These are phyloP conservation scores for Citrus reticulata DNA, from an alignment of 345 rosid genomes.

Conservation along the genomic window DNA sequence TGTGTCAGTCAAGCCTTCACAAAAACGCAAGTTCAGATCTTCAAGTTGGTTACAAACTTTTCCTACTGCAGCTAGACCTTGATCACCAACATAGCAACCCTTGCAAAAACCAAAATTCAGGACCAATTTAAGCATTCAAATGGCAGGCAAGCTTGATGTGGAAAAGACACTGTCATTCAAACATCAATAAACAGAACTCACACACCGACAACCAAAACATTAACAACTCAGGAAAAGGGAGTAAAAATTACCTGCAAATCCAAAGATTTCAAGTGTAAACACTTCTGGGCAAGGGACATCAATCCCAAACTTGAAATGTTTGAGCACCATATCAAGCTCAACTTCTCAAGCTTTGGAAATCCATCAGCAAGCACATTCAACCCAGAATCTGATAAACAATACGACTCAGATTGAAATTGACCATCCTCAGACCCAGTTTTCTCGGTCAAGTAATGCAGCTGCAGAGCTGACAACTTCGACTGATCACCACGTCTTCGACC, in stretches of 20 bases:
- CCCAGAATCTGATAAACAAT: conserved; percentile 67
- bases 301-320: conserved; percentile 66
- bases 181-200: conserved; percentile 1
- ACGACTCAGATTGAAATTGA: conserved; percentile 29
- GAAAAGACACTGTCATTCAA: background rate
- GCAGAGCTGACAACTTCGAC: conserved; percentile 24
- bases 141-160: background rate
- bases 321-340: conserved; percentile 90
- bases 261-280: conserved; percentile 58
- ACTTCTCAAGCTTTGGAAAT: conserved; percentile 61
- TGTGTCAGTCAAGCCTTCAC: conserved; percentile 78
- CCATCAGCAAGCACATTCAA: conserved; percentile 60
- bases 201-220: background rate
- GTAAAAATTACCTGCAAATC: conserved; percentile 64
- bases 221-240: background rate
- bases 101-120: conserved; percentile 12
- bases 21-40: conserved; percentile 77
- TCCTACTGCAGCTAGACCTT: conserved; percentile 74
- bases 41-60: conserved; percentile 65
- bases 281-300: conserved; percentile 55
- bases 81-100: conserved; percentile 94
- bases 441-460: conserved; percentile 21
- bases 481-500: conserved; percentile 39
- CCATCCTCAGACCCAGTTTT: conserved; percentile 31
- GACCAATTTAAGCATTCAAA: background rate